Base-by-base conservation (phyloP, 192 early-diverging fungal genomes). In the Backusella mclennaniae region DNA sequence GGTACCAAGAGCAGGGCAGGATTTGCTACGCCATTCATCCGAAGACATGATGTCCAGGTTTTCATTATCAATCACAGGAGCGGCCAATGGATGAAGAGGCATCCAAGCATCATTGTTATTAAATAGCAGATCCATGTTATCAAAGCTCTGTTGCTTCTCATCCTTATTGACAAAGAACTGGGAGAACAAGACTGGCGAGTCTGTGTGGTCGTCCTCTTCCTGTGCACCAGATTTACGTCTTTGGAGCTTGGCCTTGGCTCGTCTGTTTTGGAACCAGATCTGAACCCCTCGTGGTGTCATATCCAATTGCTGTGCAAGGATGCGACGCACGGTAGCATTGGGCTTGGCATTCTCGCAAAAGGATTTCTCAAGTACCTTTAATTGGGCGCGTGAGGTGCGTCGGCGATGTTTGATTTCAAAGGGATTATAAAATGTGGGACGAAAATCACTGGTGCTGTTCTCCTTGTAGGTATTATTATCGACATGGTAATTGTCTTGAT, bases 251-350 rank as follows among this genome's bases (percentile, higher is more conserved):
- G 91, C 86, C 82, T 97, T 97, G 38, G 96, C 96, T 41, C 96
- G 86, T 21, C 94, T 90, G 79, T 95, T 96, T 77, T 96, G 95
- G 84, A 96, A 96, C 95, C 93, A 95, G 31, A 95, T 90, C 76
- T 95, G 93, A 29, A 95, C 88, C 1, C 88, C 91, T 44, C 93
- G 84, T 1, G 93, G 87, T 31, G 89, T 87, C 87, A 95, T 90
- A 21, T 85, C 88, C 39, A 94, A 76, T 78, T 92, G 76, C 63
- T 87, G 80, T 11, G 92, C 91, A 26, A 95, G 84, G 19, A 80
- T 69, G 63, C 84, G 83, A 59, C 93, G 91, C 35, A 87, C 84
- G 11, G 86, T 89, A 3, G 91, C 83, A 76, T 85, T 88, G 1
- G 93, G 93, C 77, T 92, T 94, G 46, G 85, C 77, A 53, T 88